These are phyloP conservation scores for Cercis canadensis DNA, from an alignment of 306 rosid species.

Conservation along the genomic window DNA sequence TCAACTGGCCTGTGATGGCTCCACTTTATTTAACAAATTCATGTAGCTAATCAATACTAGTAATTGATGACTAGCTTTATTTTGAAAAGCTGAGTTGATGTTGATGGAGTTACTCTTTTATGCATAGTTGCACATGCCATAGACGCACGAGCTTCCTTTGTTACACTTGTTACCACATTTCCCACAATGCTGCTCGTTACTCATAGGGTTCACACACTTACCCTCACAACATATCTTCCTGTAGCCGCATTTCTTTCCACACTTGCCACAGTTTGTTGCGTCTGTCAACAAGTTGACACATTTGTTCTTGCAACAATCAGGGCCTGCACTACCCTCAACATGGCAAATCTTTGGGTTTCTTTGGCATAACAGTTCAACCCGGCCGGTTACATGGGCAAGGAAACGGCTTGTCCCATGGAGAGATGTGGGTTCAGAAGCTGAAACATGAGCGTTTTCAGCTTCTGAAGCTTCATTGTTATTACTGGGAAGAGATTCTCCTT, in stretches of 20 bases:
- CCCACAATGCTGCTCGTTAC: conserved; percentile 45
- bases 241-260: conserved; percentile 50
- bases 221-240: conserved; percentile 49
- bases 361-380: conserved; percentile 34
- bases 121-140: conserved; percentile 60
- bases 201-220: conserved; percentile 45
- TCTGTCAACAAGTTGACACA: conserved; percentile 39
- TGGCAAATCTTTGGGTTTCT: conserved; percentile 42
- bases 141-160: conserved; percentile 39
- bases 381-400: conserved; percentile 9
- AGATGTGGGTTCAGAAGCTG: background rate
- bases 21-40: too few species aligned
- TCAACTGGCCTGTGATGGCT: too few species aligned
- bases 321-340: conserved; percentile 42
- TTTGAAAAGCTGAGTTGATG: too few species aligned
- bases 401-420: conserved; percentile 41
- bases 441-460: too few species aligned
- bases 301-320: conserved; percentile 46
- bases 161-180: conserved; percentile 46
- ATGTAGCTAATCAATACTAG: too few species aligned
- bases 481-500: background rate
- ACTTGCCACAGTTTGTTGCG: conserved; percentile 45
- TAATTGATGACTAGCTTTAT: background rate
- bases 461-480: background rate
- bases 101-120: background rate